Evolutionary conservation across 163 green algal species (phyloP), one percentile per base, ranked within the genome.

Genomic region (Prototheca wickerhamii): DNA sequence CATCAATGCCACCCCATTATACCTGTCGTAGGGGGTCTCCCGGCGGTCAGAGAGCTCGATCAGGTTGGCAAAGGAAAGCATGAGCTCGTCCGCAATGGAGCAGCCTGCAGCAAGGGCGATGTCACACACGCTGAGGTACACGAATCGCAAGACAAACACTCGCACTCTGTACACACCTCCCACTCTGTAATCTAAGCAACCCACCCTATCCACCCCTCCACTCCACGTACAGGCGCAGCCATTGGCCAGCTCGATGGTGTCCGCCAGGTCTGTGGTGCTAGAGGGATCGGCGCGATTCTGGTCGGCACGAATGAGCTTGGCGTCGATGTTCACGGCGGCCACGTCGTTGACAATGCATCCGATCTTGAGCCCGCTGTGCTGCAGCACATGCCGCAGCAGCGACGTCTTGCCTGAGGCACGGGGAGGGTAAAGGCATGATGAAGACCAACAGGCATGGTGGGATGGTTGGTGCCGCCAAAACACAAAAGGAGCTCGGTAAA

Each of bases 291-390:
- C 18, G 32, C 63, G 61, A 54, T 76, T 83, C 25, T 15, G 5
- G 32, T 68, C 50, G 49, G 91, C 92, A n/a, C 85, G 73, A n/a
- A 97, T 86, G 0, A 97, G 82, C 71, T 96, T 95, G 52, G 91
- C 89, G 64, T 97, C 91, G 26, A 97, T 92, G 71, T 97, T 97
- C 31, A 97, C 76, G 8, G 43, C 72, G 1, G 91, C 88, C 18
- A 96, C 87, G 63, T 97, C 91, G 66, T 97, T 97, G 5, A 98
- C 91, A 35, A 96, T 88, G 67, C 86, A 95, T 0, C 85, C 91
- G 26, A 98, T 88, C 74, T 92, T 93, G 4, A 82, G 32, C 57
- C 80, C 72, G 25, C 50, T 81, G 58, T 94, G 92, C 64, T 95
- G 80, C 62, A 97, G 70, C 29, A 96, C 63, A 61, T 95, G 74